These are phyloP conservation scores for Mycena latifolia DNA, from an alignment of 768 basidiomycete species.

Conservation along the genomic window DNA sequence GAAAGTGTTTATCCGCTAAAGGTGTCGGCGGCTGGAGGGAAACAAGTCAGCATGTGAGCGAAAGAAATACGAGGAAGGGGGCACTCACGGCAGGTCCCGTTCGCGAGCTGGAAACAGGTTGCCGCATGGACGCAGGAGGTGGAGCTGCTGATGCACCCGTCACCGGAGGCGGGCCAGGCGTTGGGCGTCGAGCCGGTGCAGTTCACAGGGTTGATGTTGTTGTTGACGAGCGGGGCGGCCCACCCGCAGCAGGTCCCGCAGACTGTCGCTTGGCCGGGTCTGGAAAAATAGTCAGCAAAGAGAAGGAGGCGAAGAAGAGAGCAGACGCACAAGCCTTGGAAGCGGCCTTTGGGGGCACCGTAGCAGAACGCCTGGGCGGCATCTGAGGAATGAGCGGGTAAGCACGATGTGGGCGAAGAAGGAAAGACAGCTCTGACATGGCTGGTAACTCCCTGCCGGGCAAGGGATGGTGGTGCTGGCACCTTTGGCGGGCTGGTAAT, in stretches of 20 bases:
- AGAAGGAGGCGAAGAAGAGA: background rate
- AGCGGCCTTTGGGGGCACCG: slow-evolving; percentile 12
- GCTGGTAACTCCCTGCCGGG: background rate
- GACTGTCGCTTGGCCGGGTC: background rate
- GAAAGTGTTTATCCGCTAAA: no score
- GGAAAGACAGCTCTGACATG: background rate
- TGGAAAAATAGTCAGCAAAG: background rate
- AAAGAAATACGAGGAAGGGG: background rate
- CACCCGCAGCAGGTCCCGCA: slow-evolving; percentile 13
- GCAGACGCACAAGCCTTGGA: background rate
- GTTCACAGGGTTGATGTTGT: slow-evolving; percentile 2
- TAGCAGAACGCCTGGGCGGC: slow-evolving; percentile 5
- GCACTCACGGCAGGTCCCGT: slow-evolving; percentile 5
- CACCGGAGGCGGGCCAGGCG: background rate
- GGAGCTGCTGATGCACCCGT: background rate
- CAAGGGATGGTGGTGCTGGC: background rate
- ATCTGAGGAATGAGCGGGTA: background rate
- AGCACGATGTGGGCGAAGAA: background rate
- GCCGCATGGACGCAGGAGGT: background rate
- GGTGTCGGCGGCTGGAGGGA: slow-evolving; percentile 4
- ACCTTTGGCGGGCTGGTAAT: background rate
- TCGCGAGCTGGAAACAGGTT: background rate
- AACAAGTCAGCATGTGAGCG: background rate
- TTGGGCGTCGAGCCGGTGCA: background rate
- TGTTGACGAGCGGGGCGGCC: background rate